phyloP scores from a whole-genome alignment of 2,329 filamentous ascomycete species.

The Aureobasidium melanogenum region DNA sequence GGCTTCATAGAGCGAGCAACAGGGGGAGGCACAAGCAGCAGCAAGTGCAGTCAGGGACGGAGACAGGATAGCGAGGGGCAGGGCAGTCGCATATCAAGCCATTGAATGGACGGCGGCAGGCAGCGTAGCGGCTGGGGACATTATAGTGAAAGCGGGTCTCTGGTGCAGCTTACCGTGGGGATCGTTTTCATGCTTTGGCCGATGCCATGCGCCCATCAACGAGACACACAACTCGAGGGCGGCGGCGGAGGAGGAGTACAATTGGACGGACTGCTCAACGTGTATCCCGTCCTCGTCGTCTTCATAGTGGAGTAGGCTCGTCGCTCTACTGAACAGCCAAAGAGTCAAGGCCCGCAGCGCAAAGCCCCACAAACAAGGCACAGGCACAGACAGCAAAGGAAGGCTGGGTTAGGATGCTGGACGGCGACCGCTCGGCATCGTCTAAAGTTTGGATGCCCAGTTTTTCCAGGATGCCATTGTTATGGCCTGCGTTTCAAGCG shows the following conservation, averaged over 20 bases:
- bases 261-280: conserved; percentile 3
- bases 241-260: neutral
- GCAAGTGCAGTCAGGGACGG: neutral
- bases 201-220: conserved; percentile 16
- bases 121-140: conserved; percentile 1
- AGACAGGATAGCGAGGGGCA: conserved; percentile 2
- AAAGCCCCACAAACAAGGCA: conserved; percentile 13
- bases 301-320: conserved; percentile 26
- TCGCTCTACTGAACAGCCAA: neutral
- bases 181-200: conserved; percentile 37
- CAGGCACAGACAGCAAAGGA: neutral
- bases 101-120: neutral
- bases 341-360: conserved; percentile 1
- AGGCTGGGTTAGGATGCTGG: neutral
- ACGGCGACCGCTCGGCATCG: conserved; percentile 9
- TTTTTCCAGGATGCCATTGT: neutral
- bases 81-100: neutral
- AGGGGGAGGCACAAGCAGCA: neutral
- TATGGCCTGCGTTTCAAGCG: conserved; percentile 9
- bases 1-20: conserved; percentile 5
- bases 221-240: neutral
- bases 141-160: conserved; percentile 4
- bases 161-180: conserved; percentile 31
- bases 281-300: conserved; percentile 14
- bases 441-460: conserved; percentile 1